phyloP scores from a whole-genome alignment of 2,329 filamentous ascomycete genomes.

The Ilyonectria mors-panacis region DNA sequence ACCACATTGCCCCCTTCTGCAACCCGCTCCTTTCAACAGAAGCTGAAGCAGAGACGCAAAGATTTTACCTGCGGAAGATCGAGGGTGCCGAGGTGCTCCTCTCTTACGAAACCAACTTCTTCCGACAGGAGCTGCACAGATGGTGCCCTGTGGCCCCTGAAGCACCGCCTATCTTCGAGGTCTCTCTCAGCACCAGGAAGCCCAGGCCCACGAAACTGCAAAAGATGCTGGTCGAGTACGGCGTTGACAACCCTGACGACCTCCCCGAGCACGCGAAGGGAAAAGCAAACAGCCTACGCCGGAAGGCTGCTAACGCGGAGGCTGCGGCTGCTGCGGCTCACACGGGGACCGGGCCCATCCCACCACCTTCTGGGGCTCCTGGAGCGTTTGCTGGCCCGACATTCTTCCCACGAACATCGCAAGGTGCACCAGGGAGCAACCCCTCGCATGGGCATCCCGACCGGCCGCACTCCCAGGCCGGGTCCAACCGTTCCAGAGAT shows the following conservation, averaged over 20 bases:
- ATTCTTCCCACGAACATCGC: slow-evolving; percentile 44
- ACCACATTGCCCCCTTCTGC: slow-evolving; percentile 85
- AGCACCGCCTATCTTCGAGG: slow-evolving; percentile 87
- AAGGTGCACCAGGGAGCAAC: slow-evolving; percentile 33
- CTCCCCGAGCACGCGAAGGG: slow-evolving; percentile 86
- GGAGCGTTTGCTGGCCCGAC: slow-evolving; percentile 45
- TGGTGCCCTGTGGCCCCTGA: slow-evolving; percentile 92
- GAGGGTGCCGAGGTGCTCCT: slow-evolving; percentile 96
- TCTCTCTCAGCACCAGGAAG: slow-evolving; percentile 93
- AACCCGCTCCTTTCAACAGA: slow-evolving; percentile 85
- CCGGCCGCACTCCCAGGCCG: slow-evolving; percentile 43
- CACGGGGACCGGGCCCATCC: slow-evolving; percentile 33
- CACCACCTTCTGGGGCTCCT: slow-evolving; percentile 40
- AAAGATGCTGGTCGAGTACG: slow-evolving; percentile 90
- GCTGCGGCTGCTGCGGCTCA: slow-evolving; percentile 60
- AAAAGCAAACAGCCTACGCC: slow-evolving; percentile 81
- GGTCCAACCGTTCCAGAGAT: slow-evolving; percentile 49
- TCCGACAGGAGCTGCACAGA: slow-evolving; percentile 94
- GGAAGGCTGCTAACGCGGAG: slow-evolving; percentile 76
- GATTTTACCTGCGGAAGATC: slow-evolving; percentile 97
- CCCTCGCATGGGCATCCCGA: slow-evolving; percentile 50
- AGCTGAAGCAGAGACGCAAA: slow-evolving; percentile 89
- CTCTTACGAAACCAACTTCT: slow-evolving; percentile 95
- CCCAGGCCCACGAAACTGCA: slow-evolving; percentile 97
- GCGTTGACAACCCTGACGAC: slow-evolving; percentile 91